phyloP scores from a whole-genome alignment of 768 basidiomycete species.

The Lactarius akahatsu region DNA sequence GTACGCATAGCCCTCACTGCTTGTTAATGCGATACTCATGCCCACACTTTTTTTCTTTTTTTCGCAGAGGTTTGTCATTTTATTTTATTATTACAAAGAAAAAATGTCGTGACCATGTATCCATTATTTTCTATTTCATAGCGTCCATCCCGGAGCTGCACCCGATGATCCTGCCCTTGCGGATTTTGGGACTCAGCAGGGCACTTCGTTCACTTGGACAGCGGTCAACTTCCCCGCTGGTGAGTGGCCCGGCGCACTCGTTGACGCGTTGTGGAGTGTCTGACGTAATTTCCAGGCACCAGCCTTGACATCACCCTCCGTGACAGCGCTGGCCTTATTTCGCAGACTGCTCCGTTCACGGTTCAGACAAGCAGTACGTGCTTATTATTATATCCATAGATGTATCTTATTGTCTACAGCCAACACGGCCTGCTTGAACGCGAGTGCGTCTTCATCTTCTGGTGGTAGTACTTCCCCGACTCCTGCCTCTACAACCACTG shows the following conservation, averaged over 20 bases:
- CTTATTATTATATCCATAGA: constrained; percentile 16
- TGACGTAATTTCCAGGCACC: constrained; percentile 40
- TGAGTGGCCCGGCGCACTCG: constrained; percentile 32
- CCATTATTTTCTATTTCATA: constrained; percentile 30
- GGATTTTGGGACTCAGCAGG: constrained; percentile 43
- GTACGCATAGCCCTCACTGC: constrained; percentile 42
- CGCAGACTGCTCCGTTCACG: constrained; percentile 53
- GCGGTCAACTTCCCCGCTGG: constrained; percentile 48
- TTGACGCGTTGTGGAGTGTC: neutral
- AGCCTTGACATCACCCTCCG: constrained; percentile 56
- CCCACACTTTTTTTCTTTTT: neutral
- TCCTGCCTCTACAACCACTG: constrained; percentile 11
- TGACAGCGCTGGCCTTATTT: constrained; percentile 54
- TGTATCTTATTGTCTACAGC: constrained; percentile 27
- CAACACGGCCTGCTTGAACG: constrained; percentile 41
- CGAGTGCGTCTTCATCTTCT: constrained; percentile 25
- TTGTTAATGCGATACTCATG: neutral
- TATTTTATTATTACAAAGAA: neutral
- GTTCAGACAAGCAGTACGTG: constrained; percentile 39
- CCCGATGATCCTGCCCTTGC: constrained; percentile 47
- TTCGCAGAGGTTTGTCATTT: constrained; percentile 41
- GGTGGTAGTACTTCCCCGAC: constrained; percentile 4
- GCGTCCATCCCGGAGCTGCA: constrained; percentile 53
- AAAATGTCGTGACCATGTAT: neutral
- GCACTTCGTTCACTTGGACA: constrained; percentile 52